A percentile compares a stretch with the other conserved stretches of the same genome.
Evolutionary conservation across 306 rosid genomes (phyloP).

Genomic region (Neltuma alba): DNA sequence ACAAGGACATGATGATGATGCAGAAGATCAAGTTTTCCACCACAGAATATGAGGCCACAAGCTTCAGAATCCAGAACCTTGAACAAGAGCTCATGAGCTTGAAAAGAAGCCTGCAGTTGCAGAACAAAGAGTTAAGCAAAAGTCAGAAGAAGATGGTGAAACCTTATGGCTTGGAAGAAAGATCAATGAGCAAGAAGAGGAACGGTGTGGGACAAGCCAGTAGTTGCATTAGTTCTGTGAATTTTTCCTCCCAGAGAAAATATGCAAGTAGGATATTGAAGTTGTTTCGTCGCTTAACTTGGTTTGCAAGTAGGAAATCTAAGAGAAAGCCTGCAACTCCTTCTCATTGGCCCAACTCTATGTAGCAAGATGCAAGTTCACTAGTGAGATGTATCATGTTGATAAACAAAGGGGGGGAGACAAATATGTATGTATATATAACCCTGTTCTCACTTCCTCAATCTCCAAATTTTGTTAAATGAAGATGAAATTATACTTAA

Average conservation of each 20-base stretch:
- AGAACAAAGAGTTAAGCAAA: constrained; percentile 44
- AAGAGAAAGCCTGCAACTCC: constrained; percentile 56
- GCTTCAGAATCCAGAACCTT: constrained; percentile 82
- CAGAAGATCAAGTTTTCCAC: constrained; percentile 57
- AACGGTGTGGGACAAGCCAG: constrained; percentile 62
- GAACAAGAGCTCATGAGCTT: constrained; percentile 74
- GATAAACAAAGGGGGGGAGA: background rate
- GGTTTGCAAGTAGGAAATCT: constrained; percentile 65
- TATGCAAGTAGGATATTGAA: constrained; percentile 63
- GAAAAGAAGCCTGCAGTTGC: constrained; percentile 71
- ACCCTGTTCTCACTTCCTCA: background rate
- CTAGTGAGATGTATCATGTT: constrained; percentile 22
- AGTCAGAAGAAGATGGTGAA: constrained; percentile 44
- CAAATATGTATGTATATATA: background rate
- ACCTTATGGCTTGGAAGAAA: constrained; percentile 51
- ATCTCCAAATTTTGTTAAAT: background rate
- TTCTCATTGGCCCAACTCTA: constrained; percentile 44
- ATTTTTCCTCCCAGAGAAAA: constrained; percentile 68
- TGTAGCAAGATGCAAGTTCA: constrained; percentile 38
- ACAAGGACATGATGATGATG: constrained; percentile 51
- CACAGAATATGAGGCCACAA: constrained; percentile 77
- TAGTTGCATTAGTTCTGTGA: constrained; percentile 74
- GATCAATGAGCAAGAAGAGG: constrained; percentile 57
- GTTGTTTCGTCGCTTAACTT: constrained; percentile 55
- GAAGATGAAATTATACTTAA: background rate